Base-by-base conservation (phyloP, 176 grass and related monocot species). In the Chrysopogon serrulatus region DNA sequence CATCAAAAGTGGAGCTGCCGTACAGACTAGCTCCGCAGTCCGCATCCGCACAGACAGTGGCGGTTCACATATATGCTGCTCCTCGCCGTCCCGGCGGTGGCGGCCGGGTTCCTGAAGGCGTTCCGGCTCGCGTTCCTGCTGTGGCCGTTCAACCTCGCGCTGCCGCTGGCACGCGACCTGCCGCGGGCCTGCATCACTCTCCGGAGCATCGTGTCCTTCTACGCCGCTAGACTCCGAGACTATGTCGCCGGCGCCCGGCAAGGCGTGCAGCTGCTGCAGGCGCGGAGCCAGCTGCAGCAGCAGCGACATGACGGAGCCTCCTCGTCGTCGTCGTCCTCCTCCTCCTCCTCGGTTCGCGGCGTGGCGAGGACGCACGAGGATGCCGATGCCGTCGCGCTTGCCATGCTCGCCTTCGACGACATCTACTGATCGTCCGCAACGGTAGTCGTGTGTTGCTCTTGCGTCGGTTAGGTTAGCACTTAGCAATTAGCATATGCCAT, bases 71-170 rank as follows among this genome's bases (percentile, higher is more conserved):
- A n/a, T 78, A 45, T 16, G 32, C 51, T 76, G 82, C 77, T 85
- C 6, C 51, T 89, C 3, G 78, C 73, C 73, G 79, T 56, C 74
- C 73, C 75, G 4, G 68, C 82, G 8, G 65, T 49, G 5, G 79
- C 73, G 0, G 66, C 84, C 79, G 79, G 36, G 37, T 49, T 86
- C 84, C n/a, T 83, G 44, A 71, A 81, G 27, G 53, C 67, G 63
- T 91, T 91, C 81, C 64, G 77, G 70, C 68, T 88, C 44, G 79
- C 89, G 23, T 30, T 87, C 74, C 54, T 88, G 54, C 64, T 91
- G 18, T 85, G 85, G 86, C 86, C 90, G 35, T 67, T 91, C 77
- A 91, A 91, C 56, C 85, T 88, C 30, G 54, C 40, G 54, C 82
- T 88, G 65, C 82, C 89, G 76, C 65, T 82, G 43, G 71, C 73